These are phyloP conservation scores for Letharia lupina DNA, from an alignment of 495 filamentous ascomycete genomes.

Conservation along the genomic window DNA sequence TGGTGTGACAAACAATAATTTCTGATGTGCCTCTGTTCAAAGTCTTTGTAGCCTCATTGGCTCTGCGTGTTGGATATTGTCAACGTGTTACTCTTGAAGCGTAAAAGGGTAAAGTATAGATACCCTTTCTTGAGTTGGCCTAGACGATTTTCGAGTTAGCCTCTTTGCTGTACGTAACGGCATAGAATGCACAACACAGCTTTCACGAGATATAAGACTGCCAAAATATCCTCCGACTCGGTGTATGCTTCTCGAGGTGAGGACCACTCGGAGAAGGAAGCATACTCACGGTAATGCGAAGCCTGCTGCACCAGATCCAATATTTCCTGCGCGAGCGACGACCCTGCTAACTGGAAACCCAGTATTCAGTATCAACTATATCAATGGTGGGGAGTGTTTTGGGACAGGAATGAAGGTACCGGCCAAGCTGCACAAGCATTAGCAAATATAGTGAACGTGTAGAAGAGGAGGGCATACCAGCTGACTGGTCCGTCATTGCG, in stretches of 20 bases:
- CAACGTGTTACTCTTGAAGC: neutral
- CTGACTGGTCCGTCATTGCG: constrained; percentile 7
- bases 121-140: constrained; percentile 78
- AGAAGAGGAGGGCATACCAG: constrained; percentile 8
- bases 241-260: neutral
- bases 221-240: neutral
- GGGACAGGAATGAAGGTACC: too few relatives aligned
- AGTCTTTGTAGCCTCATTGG: constrained; percentile 62
- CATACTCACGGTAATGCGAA: constrained; percentile 50
- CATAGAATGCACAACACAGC: neutral
- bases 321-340: constrained; percentile 60
- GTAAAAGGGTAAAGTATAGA: neutral
- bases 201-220: neutral
- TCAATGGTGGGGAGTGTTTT: too few relatives aligned
- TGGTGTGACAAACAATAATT: constrained; percentile 46
- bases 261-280: constrained; percentile 37
- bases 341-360: too few relatives aligned
- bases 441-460: neutral
- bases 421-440: constrained; percentile 60
- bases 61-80: constrained; percentile 6
- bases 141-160: constrained; percentile 20
- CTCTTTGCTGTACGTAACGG: neutral
- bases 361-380: too few relatives aligned
- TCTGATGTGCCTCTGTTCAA: constrained; percentile 84
- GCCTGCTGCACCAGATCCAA: constrained; percentile 86